Base-by-base conservation (phyloP, 2,329 filamentous ascomycete species). In the Chaetomium olivaceum region DNA sequence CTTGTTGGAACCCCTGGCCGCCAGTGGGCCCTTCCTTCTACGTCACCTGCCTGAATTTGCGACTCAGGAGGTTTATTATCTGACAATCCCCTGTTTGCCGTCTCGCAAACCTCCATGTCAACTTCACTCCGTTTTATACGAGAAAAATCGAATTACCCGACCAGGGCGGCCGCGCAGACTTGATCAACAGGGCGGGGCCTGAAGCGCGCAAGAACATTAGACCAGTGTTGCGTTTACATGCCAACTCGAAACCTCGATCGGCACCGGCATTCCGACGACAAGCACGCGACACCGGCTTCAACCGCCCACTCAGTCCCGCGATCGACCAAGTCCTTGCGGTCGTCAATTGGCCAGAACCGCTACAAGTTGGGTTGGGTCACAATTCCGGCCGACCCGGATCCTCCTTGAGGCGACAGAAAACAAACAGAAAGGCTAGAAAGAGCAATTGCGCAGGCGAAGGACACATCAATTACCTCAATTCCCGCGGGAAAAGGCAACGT, bases 31-130 rank as follows among this genome's bases (percentile, higher is more conserved):
- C 46, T 27, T 27, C 11, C 21, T 59, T 46, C 61, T 60, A 71
- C 69, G 69, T 70, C 69, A 71, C 66, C 61, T 59, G 43, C 58
- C 62, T 62, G 65, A 59, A 66, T 68, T 63, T 63, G 64, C 55
- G 63, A 68, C 61, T 50, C 50, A 23, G 51, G 58, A 48, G 36
- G 36, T 61, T 27, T 25, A 52, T 54, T 54, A 50, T 27, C 6
- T 21, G 51, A 21, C 57, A 39, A 16, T 46, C 6, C 27, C 54
- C 33, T 54, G 52, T 57, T 58, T 58, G 56, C 25, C 31, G 21
- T 43, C 8, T 56, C 43, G 8, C 19, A 29, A 52, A 52, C 23
- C 52, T 23, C 58, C 31, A 56, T 27, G 5, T 16, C 60, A 51
- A 19, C 21, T 55, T 46, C n/a, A 16, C 12, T 29, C 51, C 16